phyloP scores from a whole-genome alignment of 345 rosid genomes.

The Brassica incana region DNA sequence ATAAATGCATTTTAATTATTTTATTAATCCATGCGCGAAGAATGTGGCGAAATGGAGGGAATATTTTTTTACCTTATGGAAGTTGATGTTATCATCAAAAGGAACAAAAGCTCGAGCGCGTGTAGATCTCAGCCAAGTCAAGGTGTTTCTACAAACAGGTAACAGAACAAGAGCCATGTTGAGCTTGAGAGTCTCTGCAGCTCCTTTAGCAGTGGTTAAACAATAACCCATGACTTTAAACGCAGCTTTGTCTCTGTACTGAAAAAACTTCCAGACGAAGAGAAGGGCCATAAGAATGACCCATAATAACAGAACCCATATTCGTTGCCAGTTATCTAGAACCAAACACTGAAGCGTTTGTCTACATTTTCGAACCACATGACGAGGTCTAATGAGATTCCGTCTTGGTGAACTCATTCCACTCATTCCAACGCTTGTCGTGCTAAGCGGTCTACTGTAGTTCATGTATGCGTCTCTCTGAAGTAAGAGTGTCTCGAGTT shows the following conservation, averaged over 20 bases:
- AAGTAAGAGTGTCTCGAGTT: conserved; percentile 84
- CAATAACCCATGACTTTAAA: conserved; percentile 91
- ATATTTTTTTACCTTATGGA: conserved; percentile 70
- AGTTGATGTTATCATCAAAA: conserved; percentile 83
- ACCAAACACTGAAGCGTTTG: conserved; percentile 50
- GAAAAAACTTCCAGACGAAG: conserved; percentile 82
- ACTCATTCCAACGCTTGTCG: conserved; percentile 65
- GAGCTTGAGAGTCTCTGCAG: conserved; percentile 96
- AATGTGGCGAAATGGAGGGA: no score
- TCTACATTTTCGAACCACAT: conserved; percentile 38
- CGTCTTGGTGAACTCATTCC: conserved; percentile 63
- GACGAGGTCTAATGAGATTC: conserved; percentile 47
- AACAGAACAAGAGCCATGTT: conserved; percentile 95
- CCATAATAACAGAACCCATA: conserved; percentile 78
- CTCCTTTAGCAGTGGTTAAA: conserved; percentile 81
- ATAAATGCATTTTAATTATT: no score
- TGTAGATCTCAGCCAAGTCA: conserved; percentile 93
- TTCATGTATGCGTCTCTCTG: conserved; percentile 90
- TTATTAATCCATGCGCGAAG: no score
- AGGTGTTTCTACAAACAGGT: conserved; percentile 90
- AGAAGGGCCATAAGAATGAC: conserved; percentile 57
- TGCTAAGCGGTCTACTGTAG: conserved; percentile 83
- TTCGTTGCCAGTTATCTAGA: conserved; percentile 82
- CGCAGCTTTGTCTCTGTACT: conserved; percentile 68
- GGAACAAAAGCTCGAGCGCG: conserved; percentile 64